Base-by-base conservation (phyloP, 257 asterid species). In the Lycium barbarum region DNA sequence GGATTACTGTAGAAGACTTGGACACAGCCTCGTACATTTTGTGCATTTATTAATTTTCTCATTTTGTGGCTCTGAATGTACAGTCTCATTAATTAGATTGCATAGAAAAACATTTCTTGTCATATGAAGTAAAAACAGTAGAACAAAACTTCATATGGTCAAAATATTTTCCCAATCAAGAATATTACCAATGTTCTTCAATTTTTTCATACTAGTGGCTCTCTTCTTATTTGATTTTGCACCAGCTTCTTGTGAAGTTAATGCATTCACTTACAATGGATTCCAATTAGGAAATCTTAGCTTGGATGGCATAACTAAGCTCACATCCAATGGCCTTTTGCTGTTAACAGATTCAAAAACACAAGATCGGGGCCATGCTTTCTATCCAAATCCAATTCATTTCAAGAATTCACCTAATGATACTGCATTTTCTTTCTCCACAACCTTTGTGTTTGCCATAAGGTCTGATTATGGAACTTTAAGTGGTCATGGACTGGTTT, bases 401-500 rank as follows among this genome's bases (percentile, higher is more conserved):
- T 93, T 94, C 92, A 94, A 89, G 85, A 88, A 86, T 73, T 86
- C 91, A 38, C 13, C 87, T 3, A 90, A 86, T 62, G 71, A 83
- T 5, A 72, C 90, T 0, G 89, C 81, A 43, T 73, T 86, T 49
- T 92, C 97, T 4, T 94, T 94, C 73, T 89, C 95, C 68, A 91
- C 98, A 11, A 65, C 85, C 22, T 93, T 92, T 18, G 92, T 90
- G 43, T 93, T 90, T 15, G 93, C 94, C 14, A 93, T 94, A 35
- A 86, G 88, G 26, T 91, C 95, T 0, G 87, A 87, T 11, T 91
- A 67, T 79, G 88, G 61, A 54, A 80, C 40, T 8, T 53, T 91
- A 67, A 88, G 93, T 2, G 97, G 94, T 11, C 94, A 92, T 15
- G 95, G 95, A 4, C 82, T 94, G 84, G 87, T 89, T n/a, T 92